Conservation (phyloP, 192 early-diverging fungal genomes). For the Coemansia sp. region DNA sequence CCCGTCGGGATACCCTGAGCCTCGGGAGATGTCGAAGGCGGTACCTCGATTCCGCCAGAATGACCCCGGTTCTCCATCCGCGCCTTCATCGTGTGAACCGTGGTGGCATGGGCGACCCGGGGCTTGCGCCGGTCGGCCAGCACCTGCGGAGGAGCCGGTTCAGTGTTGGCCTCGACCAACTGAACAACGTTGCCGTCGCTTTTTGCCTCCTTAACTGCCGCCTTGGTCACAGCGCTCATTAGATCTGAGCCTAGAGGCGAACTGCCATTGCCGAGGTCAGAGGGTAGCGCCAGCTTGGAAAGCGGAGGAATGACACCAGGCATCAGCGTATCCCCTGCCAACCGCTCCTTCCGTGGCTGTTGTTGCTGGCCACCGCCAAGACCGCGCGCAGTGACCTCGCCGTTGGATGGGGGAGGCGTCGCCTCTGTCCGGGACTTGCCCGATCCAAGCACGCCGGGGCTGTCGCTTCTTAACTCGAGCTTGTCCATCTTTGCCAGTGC, state of each 20-base stretch:
- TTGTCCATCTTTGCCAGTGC: slow-evolving; percentile 44
- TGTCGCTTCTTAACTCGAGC: slow-evolving; percentile 31
- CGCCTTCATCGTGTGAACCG: slow-evolving; percentile 51
- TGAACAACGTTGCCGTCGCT: slow-evolving; percentile 46
- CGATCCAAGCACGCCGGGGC: not conserved
- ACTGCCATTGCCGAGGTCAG: not conserved
- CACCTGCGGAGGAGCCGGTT: slow-evolving; percentile 50
- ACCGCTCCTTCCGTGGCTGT: not conserved
- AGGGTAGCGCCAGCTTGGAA: slow-evolving; percentile 8
- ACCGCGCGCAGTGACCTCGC: not conserved
- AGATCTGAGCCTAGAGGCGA: slow-evolving; percentile 40
- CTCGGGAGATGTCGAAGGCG: slow-evolving; percentile 1
- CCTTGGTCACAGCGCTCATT: slow-evolving; percentile 44
- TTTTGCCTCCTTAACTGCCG: slow-evolving; percentile 47
- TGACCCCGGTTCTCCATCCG: slow-evolving; percentile 48
- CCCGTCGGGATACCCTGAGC: slow-evolving; percentile 10
- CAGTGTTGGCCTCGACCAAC: slow-evolving; percentile 28
- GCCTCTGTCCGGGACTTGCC: not conserved
- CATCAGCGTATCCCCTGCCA: not conserved
- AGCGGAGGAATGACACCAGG: slow-evolving; percentile 3
- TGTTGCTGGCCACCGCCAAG: slow-evolving; percentile 16
- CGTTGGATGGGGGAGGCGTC: not conserved
- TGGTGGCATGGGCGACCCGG: slow-evolving; percentile 43
- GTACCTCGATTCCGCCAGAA: slow-evolving; percentile 15
- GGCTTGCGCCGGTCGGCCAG: slow-evolving; percentile 54